These are phyloP conservation scores for Santalum album DNA, from an alignment of 164 flowering plant genomes.

Conservation along the genomic window DNA sequence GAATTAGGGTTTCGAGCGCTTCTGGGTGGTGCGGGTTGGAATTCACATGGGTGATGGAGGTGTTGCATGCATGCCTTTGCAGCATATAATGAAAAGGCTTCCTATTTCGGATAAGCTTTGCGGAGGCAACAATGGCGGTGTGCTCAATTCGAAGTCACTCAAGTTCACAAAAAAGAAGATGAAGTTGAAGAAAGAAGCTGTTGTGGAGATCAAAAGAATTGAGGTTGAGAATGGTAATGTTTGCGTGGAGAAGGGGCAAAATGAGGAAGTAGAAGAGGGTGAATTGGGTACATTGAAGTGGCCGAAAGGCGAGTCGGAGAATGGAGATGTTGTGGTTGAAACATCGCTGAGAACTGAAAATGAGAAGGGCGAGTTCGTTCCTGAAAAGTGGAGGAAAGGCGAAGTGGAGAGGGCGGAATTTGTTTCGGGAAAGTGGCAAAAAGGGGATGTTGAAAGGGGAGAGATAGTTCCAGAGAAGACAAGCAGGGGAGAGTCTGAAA, in stretches of 20 bases:
- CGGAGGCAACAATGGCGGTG: slow-evolving; percentile 33
- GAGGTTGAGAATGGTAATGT: slow-evolving; percentile 24
- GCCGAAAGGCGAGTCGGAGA: slow-evolving; percentile 34
- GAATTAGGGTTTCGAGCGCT: slow-evolving; percentile 74
- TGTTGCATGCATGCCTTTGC: slow-evolving; percentile 88
- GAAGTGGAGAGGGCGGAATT: slow-evolving; percentile 24
- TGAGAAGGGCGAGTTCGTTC: slow-evolving; percentile 31
- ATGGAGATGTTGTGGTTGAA: slow-evolving; percentile 26
- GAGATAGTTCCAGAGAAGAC: slow-evolving; percentile 24
- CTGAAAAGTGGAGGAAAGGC: slow-evolving; percentile 27
- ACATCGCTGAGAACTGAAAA: slow-evolving; percentile 18
- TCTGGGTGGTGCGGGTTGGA: no score
- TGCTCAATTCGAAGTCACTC: slow-evolving; percentile 33
- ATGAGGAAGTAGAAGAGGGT: slow-evolving; percentile 42
- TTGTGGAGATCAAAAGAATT: slow-evolving; percentile 15
- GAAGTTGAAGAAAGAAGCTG: slow-evolving; percentile 4
- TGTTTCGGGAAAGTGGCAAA: slow-evolving; percentile 9
- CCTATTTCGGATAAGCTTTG: slow-evolving; percentile 52
- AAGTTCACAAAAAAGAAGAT: slow-evolving; percentile 15
- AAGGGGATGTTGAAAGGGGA: slow-evolving; percentile 14
- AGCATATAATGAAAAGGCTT: slow-evolving; percentile 69
- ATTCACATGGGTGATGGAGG: slow-evolving; percentile 98
- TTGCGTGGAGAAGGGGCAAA: slow-evolving; percentile 14
- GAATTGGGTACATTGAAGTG: slow-evolving; percentile 40
- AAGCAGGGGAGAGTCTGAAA: slow-evolving; percentile 31